Conservation (phyloP, 805 yeast genomes). For the Dipodascus albidus region DNA sequence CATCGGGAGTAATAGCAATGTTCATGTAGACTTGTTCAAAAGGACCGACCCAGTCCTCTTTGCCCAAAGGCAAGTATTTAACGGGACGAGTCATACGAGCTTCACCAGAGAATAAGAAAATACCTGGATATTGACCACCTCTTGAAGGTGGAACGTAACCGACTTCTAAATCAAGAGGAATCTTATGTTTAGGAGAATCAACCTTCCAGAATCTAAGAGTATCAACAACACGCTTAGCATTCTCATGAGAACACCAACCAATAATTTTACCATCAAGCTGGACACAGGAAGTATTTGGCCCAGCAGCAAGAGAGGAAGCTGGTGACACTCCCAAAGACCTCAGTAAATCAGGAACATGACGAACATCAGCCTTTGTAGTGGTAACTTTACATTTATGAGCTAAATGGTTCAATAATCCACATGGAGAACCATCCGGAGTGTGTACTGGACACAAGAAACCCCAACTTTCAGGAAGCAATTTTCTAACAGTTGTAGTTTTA, state of each 20-base stretch:
- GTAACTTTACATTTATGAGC: conserved; percentile 90
- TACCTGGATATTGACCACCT: conserved; percentile 96
- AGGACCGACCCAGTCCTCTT: conserved; percentile 86
- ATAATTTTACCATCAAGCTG: conserved; percentile 86
- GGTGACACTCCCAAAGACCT: conserved; percentile 72
- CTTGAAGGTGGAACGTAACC: conserved; percentile 95
- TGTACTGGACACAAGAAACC: conserved; percentile 98
- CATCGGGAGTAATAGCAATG: conserved; percentile 88
- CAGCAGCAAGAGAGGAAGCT: conserved; percentile 71
- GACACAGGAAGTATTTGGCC: conserved; percentile 78
- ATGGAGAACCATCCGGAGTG: conserved; percentile 99
- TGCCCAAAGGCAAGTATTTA: conserved; percentile 74
- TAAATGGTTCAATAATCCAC: conserved; percentile 94
- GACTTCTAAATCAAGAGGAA: conserved; percentile 80
- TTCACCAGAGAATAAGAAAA: conserved; percentile 81
- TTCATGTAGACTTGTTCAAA: conserved; percentile 97
- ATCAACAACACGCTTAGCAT: conserved; percentile 77
- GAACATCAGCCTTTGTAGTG: conserved; percentile 63
- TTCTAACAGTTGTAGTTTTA: conserved; percentile 95
- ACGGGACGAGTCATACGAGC: conserved; percentile 96
- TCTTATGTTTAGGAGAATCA: conserved; percentile 51
- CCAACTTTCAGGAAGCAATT: conserved; percentile 95
- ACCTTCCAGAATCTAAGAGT: conserved; percentile 90
- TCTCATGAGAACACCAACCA: conserved; percentile 90
- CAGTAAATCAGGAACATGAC: conserved; percentile 54